Evolutionary conservation across 2,329 filamentous ascomycete species (phyloP).

Genomic region (Cercospora zeina): DNA sequence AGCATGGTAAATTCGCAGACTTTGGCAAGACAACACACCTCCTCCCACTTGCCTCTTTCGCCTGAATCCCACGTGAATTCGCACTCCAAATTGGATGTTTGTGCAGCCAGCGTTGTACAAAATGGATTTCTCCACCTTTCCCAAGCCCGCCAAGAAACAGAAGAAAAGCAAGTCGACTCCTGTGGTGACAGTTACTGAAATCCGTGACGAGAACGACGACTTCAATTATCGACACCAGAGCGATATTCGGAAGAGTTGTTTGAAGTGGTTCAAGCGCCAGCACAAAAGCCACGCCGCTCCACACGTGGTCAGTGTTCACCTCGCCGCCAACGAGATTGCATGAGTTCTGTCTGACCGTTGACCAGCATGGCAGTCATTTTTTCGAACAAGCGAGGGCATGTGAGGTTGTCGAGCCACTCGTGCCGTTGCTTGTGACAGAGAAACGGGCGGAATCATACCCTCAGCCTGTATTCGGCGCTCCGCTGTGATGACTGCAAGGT

Average conservation of each 20-base stretch:
- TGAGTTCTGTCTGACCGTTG: neutral
- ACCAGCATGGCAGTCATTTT: slow-evolving; percentile 16
- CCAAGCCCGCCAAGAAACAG: slow-evolving; percentile 15
- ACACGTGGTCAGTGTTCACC: neutral
- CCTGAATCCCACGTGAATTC: neutral
- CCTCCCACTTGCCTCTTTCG: neutral
- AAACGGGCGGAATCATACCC: slow-evolving; percentile 9
- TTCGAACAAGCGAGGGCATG: slow-evolving; percentile 20
- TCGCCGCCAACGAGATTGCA: neutral
- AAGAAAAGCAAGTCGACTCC: slow-evolving; percentile 3
- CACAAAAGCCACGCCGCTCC: neutral
- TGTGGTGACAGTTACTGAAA: slow-evolving; percentile 4
- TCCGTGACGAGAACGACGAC: slow-evolving; percentile 1
- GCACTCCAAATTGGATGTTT: neutral
- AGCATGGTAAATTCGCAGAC: neutral
- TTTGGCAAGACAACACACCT: neutral
- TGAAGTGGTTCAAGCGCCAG: slow-evolving; percentile 21
- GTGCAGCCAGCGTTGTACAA: slow-evolving; percentile 8
- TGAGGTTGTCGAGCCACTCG: slow-evolving; percentile 19
- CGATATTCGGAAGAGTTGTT: slow-evolving; percentile 10
- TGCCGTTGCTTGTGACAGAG: slow-evolving; percentile 14
- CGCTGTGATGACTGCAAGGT: neutral
- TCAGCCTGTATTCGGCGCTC: slow-evolving; percentile 11
- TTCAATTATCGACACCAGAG: slow-evolving; percentile 2
- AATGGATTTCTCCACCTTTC: slow-evolving; percentile 8